Evolutionary conservation across 805 yeast species (phyloP).

Genomic region (Vanderwaltozyma yarrowii): DNA sequence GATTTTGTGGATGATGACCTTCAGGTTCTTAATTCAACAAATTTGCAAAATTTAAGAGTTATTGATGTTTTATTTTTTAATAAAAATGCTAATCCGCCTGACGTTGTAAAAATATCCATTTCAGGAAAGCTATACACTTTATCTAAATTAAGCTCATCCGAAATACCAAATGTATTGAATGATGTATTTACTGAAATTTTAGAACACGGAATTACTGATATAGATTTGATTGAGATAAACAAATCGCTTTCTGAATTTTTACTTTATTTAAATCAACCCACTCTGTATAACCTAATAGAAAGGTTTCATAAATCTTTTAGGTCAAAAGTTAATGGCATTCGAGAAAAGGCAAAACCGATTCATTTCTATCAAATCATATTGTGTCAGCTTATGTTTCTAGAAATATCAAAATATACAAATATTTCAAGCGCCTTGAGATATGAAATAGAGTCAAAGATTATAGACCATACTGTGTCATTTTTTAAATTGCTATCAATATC

Average conservation of each 20-base stretch:
- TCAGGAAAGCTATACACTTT: constrained; percentile 9
- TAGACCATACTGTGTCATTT: constrained; percentile 20
- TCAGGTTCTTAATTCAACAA: neutral
- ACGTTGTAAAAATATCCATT: constrained; percentile 10
- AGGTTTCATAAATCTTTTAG: constrained; percentile 22
- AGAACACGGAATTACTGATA: constrained; percentile 19
- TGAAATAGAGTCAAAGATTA: constrained; percentile 13
- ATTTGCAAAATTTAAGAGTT: neutral
- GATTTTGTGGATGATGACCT: neutral
- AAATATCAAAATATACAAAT: constrained; percentile 16
- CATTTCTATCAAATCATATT: constrained; percentile 24
- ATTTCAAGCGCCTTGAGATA: constrained; percentile 6
- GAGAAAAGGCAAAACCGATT: constrained; percentile 22
- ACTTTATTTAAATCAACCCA: constrained; percentile 12
- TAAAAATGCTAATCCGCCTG: constrained; percentile 9
- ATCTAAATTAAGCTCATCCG: constrained; percentile 12
- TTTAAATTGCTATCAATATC: constrained; percentile 19
- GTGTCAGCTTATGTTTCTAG: constrained; percentile 22
- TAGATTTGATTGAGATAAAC: constrained; percentile 14
- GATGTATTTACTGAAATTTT: constrained; percentile 16
- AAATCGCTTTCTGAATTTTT: constrained; percentile 14
- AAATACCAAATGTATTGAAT: constrained; percentile 3
- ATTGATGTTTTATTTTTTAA: constrained; percentile 10
- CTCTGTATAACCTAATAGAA: constrained; percentile 11
- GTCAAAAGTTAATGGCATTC: constrained; percentile 13